Conservation (phyloP, 805 yeast genomes). For the Ogataea parapolymorpha region DNA sequence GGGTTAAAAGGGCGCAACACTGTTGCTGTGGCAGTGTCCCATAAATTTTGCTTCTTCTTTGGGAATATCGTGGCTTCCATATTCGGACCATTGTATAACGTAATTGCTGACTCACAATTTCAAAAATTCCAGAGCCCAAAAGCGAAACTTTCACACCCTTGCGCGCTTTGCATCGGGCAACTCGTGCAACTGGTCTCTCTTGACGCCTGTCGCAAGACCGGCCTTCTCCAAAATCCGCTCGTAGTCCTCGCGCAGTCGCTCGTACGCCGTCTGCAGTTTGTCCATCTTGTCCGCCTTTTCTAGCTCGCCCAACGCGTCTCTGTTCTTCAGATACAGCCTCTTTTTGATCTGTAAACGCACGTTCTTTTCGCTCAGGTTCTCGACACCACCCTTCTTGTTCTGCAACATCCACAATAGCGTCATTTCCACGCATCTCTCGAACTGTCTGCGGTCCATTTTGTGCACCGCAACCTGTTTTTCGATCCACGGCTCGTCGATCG, state of each 20-base stretch:
- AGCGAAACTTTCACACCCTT: conserved; percentile 1
- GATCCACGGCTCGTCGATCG: conserved; percentile 38
- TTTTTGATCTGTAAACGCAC: conserved; percentile 64
- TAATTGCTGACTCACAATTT: background rate
- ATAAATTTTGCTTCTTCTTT: background rate
- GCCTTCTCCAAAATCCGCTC: conserved; percentile 45
- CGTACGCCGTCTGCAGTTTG: conserved; percentile 73
- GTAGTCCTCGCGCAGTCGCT: conserved; percentile 69
- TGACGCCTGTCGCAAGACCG: conserved; percentile 10
- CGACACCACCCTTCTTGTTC: conserved; percentile 24
- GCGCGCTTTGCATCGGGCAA: conserved; percentile 7
- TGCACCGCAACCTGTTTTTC: conserved; percentile 34
- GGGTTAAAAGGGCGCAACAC: conserved; percentile 11
- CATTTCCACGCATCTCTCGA: conserved; percentile 77
- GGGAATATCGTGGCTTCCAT: background rate
- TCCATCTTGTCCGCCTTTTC: conserved; percentile 62
- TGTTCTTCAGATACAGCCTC: conserved; percentile 74
- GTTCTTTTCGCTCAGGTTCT: conserved; percentile 30
- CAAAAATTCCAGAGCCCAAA: too few species aligned
- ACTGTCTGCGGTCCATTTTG: conserved; percentile 76
- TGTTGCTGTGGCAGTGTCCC: conserved; percentile 9
- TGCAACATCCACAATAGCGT: conserved; percentile 43
- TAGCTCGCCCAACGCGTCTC: conserved; percentile 68
- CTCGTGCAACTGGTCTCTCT: conserved; percentile 12
- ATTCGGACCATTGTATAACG: background rate